Evolutionary conservation across 169 alveolate species (phyloP), one percentile per base, ranked within the genome.

Genomic region (Theileria sp.): DNA sequence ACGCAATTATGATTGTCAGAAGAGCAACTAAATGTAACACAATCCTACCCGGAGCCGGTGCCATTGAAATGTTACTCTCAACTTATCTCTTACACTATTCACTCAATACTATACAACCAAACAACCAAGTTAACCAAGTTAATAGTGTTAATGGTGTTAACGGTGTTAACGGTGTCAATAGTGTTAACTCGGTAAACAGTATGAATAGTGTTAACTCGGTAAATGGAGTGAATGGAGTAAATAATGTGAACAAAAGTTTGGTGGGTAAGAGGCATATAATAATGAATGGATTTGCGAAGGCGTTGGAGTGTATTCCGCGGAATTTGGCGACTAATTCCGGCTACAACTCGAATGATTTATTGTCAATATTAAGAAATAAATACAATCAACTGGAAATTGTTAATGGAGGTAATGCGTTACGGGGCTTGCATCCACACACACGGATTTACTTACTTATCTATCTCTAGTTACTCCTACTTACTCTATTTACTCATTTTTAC

Each of bases 11-110:
- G 98, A 92, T 97, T 19, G 99, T 96, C 17, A 87, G 98, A 69
- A 89, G 99, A 88, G 96, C 99, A 54, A 88, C 95, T 17, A 94
- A 95, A 79, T 92, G 97, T 36, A 80, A 94, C 30, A 88, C 91
- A 51, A 94, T 97, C 23, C 98, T 98, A 61, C 98, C 98, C 6
- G 99, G 99, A 28, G 99, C 99, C 13, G 99, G 99, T 0, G 98
- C 99, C 12, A 94, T 96, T 15, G 99, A 84, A 38, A 91, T 91
- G 94, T 91, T 86, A 58, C 51, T 91, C 19, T 87, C 93, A 0
- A 87, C 85, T 38, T 66, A 73, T 30, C 79, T 91, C 75, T 58
- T 87, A 30, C 88, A 85, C 10, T 91, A 91, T 77, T 79, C 91
- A 51, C 85, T 83, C 60, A 19, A 58, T 28, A 21, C 67, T 10